A percentile compares a stretch with the other conserved stretches of the same genome.
These are phyloP conservation scores for Barnettozyma siamensis DNA, from an alignment of 805 yeast species.

Conservation along the genomic window DNA sequence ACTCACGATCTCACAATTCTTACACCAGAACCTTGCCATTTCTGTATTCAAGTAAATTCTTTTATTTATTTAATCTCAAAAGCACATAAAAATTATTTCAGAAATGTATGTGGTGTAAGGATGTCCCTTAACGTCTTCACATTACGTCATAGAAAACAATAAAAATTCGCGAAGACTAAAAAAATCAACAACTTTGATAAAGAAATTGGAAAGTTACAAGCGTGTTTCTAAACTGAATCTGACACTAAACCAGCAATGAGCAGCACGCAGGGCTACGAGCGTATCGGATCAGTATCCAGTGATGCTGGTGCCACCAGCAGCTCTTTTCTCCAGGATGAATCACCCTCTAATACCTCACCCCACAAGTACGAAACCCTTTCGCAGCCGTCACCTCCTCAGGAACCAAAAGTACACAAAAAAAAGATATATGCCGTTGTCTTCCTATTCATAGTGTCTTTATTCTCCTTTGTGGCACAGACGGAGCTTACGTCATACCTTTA, in stretches of 20 bases:
- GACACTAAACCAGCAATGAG: not conserved
- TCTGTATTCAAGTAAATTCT: too few species aligned
- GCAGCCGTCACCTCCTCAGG: not conserved
- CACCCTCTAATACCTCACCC: not conserved
- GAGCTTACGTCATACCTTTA: constrained; percentile 72
- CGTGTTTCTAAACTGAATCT: not conserved
- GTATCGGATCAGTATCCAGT: not conserved
- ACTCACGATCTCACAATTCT: constrained; percentile 6
- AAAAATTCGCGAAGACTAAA: not conserved
- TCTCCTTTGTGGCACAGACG: constrained; percentile 72
- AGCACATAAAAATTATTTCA: too few species aligned
- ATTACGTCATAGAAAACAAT: not conserved
- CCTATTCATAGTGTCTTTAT: constrained; percentile 43
- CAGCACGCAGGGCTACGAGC: constrained; percentile 3
- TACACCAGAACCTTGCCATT: constrained; percentile 10
- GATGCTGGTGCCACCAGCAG: not conserved
- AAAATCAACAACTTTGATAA: not conserved
- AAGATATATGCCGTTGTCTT: constrained; percentile 40
- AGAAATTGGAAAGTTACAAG: not conserved
- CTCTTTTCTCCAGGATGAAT: not conserved
- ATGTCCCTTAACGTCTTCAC: too few species aligned
- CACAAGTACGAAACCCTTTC: not conserved
- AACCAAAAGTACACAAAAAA: constrained; percentile 6
- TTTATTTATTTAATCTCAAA: too few species aligned
- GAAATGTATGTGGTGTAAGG: too few species aligned